These are phyloP conservation scores for Diaporthe citrichinensis DNA, from an alignment of 2,329 filamentous ascomycete species.

Conservation along the genomic window DNA sequence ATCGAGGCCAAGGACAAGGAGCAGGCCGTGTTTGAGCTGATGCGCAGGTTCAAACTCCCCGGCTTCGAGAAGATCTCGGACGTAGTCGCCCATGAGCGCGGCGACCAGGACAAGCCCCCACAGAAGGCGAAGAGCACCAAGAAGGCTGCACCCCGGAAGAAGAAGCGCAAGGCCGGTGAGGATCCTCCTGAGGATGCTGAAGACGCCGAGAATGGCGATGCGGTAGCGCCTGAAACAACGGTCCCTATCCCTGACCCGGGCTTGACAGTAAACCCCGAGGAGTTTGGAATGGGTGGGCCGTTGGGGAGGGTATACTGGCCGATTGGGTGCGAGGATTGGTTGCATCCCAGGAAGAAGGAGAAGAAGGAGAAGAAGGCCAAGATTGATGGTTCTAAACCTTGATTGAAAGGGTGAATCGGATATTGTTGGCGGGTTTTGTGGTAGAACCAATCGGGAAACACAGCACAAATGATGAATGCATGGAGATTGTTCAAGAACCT, in stretches of 20 bases:
- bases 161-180: constrained; percentile 47
- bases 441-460: not conserved
- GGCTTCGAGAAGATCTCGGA: constrained; percentile 83
- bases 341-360: constrained; percentile 83
- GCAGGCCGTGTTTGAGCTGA: constrained; percentile 94
- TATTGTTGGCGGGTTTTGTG: fast-evolving
- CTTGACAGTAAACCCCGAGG: constrained; percentile 68
- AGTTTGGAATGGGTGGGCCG: constrained; percentile 89
- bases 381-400: constrained; percentile 47
- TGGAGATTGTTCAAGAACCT: not conserved
- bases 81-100: constrained; percentile 81
- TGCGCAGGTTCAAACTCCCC: constrained; percentile 88
- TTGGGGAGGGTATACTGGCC: constrained; percentile 92
- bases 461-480: not conserved
- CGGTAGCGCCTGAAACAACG: constrained; percentile 41
- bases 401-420: not conserved
- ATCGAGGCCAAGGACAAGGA: constrained; percentile 99
- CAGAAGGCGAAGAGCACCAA: constrained; percentile 60
- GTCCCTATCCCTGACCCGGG: not conserved
- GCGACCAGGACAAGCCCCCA: constrained; percentile 78
- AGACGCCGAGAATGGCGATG: constrained; percentile 56
- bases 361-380: constrained; percentile 76
- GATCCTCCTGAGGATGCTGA: constrained; percentile 51
- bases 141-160: constrained; percentile 48
- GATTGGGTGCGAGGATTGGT: constrained; percentile 89